A percentile compares a stretch with the other conserved stretches of the same genome.
Evolutionary conservation across 768 basidiomycete genomes (phyloP).

Genomic region (Phanerochaete sordida): DNA sequence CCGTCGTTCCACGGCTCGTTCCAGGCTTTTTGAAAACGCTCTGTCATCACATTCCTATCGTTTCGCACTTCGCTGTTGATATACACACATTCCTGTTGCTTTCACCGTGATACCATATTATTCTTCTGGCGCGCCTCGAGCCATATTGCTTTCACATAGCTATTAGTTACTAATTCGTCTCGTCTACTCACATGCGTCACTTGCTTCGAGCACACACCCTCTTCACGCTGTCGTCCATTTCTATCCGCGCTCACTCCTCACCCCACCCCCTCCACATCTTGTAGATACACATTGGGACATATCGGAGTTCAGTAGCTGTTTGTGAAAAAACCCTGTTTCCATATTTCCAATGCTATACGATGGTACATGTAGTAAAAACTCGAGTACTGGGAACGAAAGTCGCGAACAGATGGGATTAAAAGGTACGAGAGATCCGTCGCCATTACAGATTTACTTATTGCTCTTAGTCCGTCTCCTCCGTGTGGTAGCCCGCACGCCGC

Average conservation of each 20-base stretch:
- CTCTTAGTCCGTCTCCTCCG: slow-evolving; percentile 50
- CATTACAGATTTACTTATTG: neutral
- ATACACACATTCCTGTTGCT: neutral
- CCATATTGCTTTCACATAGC: slow-evolving; percentile 11
- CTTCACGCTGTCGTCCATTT: neutral
- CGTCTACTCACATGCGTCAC: neutral
- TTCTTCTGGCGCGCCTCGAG: slow-evolving; percentile 8
- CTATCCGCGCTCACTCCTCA: neutral
- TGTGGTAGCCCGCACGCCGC: slow-evolving; percentile 88
- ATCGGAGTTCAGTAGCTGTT: slow-evolving; percentile 7
- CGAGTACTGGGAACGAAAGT: neutral
- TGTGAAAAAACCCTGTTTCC: slow-evolving; percentile 13
- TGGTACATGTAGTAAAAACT: slow-evolving; percentile 8
- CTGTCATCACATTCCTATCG: neutral
- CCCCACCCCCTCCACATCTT: neutral
- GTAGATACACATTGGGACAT: slow-evolving; percentile 19
- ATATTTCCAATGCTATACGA: slow-evolving; percentile 9
- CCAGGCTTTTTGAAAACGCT: slow-evolving; percentile 2
- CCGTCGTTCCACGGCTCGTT: neutral
- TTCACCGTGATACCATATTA: slow-evolving; percentile 10
- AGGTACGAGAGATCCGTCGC: neutral
- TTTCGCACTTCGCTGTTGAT: slow-evolving; percentile 1
- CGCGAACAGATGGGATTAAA: neutral
- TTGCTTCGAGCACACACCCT: neutral
- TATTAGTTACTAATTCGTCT: neutral